Evolutionary conservation across 805 yeast species (phyloP).

Genomic region (Kuraishia floccosa): DNA sequence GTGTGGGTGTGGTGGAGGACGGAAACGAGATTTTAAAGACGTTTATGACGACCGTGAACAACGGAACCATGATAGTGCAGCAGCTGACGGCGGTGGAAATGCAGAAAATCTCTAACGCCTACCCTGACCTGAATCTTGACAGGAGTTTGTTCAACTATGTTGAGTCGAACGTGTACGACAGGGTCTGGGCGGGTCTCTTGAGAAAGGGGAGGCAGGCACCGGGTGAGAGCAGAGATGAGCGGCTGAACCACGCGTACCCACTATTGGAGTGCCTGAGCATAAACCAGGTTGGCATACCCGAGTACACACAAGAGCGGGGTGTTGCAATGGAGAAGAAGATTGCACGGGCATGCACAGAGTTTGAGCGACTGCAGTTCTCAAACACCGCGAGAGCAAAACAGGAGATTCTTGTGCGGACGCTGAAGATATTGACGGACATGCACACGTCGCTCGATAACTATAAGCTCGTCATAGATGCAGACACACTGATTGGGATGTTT

Average conservation of each 20-base stretch:
- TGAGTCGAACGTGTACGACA: conserved; percentile 56
- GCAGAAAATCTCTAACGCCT: conserved; percentile 11
- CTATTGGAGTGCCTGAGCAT: conserved; percentile 28
- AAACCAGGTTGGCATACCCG: conserved; percentile 38
- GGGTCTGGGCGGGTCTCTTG: conserved; percentile 43
- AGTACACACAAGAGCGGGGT: conserved; percentile 8
- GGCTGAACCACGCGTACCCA: conserved; percentile 18
- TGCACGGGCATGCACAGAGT: conserved; percentile 33
- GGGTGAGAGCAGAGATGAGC: conserved; percentile 5
- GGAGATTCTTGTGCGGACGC: conserved; percentile 35
- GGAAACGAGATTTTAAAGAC: conserved; percentile 15
- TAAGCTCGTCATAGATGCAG: conserved; percentile 55
- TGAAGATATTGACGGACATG: conserved; percentile 33
- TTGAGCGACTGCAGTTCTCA: conserved; percentile 33
- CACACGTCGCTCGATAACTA: conserved; percentile 6
- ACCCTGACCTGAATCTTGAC: conserved; percentile 32
- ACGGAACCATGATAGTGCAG: conserved; percentile 21
- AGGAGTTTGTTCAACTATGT: conserved; percentile 56
- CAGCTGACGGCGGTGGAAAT: conserved; percentile 17
- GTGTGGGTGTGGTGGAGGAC: conserved; percentile 15
- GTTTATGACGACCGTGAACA: conserved; percentile 16
- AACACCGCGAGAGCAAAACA: conserved; percentile 38
- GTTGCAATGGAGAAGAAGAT: conserved; percentile 30
- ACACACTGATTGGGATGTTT: conserved; percentile 61
- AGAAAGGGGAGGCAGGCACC: conserved; percentile 3